phyloP scores from a whole-genome alignment of 2,329 filamentous ascomycete species.

The Penicillium sp. region DNA sequence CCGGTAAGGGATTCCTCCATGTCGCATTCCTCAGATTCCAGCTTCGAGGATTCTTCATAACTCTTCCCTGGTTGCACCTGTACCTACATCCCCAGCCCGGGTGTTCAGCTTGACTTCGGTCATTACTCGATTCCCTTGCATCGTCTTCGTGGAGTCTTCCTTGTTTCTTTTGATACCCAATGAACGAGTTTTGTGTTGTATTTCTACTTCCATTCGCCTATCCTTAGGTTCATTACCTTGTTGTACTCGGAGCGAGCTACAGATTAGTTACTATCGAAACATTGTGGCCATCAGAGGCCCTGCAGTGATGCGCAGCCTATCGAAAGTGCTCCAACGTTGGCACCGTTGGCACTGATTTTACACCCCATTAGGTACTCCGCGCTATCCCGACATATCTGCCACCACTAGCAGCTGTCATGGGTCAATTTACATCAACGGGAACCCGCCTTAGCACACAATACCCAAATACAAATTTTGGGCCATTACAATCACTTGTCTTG shows the following conservation, averaged over 20 bases:
- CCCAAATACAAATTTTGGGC: too few relatives aligned
- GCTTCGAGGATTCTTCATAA: constrained; percentile 23
- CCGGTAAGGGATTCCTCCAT: constrained; percentile 12
- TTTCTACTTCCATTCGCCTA: constrained; percentile 17
- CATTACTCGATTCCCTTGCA: not conserved
- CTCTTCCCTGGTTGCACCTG: not conserved
- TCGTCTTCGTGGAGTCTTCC: constrained; percentile 4
- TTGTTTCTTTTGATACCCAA: constrained; percentile 18
- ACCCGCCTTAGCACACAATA: too few relatives aligned
- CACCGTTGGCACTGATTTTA: not conserved
- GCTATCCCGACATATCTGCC: not conserved
- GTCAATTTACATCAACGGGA: too few relatives aligned
- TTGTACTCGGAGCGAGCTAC: constrained; percentile 40
- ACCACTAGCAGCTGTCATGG: not conserved
- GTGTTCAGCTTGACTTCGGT: not conserved
- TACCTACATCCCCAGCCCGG: not conserved
- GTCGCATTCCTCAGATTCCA: constrained; percentile 16
- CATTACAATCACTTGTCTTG: too few relatives aligned
- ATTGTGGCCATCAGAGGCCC: not conserved
- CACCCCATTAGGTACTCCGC: not conserved
- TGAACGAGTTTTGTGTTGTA: not conserved
- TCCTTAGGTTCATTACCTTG: constrained; percentile 42
- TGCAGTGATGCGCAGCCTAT: not conserved
- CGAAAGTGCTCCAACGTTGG: not conserved
- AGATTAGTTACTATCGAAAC: too few relatives aligned